Conservation (phyloP, 2,329 filamentous ascomycete species). For the Orbilia oligospora region DNA sequence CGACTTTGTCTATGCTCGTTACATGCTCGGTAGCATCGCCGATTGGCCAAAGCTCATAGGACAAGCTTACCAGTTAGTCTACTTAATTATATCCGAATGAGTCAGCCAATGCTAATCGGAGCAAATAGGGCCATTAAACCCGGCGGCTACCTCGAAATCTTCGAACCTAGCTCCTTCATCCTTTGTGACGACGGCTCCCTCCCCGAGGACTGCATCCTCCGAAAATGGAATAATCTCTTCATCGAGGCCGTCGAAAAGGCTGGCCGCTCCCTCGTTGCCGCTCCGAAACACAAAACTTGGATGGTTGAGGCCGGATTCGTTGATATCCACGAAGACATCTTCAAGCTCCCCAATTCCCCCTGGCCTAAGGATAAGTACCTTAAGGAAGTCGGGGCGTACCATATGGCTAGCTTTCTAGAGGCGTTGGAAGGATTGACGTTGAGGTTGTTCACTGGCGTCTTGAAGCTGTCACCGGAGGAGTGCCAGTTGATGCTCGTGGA, state of each 20-base stretch:
- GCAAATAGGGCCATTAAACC: constrained; percentile 60
- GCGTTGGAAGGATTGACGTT: constrained; percentile 63
- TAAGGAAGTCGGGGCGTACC: constrained; percentile 63
- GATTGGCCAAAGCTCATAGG: constrained; percentile 62
- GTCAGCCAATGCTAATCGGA: neutral
- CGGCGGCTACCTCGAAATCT: constrained; percentile 62
- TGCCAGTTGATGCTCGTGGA: constrained; percentile 59
- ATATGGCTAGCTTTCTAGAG: constrained; percentile 62
- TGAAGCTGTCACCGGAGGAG: constrained; percentile 53
- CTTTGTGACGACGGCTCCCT: constrained; percentile 66
- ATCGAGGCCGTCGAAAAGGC: constrained; percentile 50
- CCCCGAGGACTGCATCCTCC: constrained; percentile 18
- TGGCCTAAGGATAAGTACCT: constrained; percentile 69
- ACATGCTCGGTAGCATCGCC: constrained; percentile 63
- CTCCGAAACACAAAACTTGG: constrained; percentile 44
- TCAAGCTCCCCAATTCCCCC: constrained; percentile 72
- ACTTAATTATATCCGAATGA: neutral
- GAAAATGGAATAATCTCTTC: constrained; percentile 61
- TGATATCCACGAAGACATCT: constrained; percentile 71
- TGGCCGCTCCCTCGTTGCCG: constrained; percentile 60
- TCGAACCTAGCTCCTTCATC: constrained; percentile 73
- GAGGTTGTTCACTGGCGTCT: constrained; percentile 62
- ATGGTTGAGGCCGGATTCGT: constrained; percentile 70
- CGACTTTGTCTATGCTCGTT: constrained; percentile 65
- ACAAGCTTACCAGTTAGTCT: constrained; percentile 70